Base-by-base conservation (phyloP, 176 grass and related monocot genomes). In the Oryza glumipatula region DNA sequence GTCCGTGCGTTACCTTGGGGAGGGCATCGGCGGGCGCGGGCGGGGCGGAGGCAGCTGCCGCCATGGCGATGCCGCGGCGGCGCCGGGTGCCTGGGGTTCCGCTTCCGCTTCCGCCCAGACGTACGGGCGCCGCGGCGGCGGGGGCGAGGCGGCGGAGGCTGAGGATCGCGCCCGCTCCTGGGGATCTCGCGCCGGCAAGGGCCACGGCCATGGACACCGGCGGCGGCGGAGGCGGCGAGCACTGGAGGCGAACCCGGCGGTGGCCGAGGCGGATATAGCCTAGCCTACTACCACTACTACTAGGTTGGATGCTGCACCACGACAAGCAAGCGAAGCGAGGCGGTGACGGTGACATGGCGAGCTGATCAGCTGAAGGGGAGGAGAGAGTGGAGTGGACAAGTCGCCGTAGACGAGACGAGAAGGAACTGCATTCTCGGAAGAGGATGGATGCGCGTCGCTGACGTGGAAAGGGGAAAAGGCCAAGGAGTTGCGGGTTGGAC, bases 1-100 rank as follows among this genome's bases (percentile, higher is more conserved):
- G 58, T 8, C 17, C 21, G 15, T 58, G 15, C 65, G 63, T 79
- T 79, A 90, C 89, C 89, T 87, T 84, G 49, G 75, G 89, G 68
- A 83, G 75, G 30, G 89, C 80, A 79, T 83, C 76, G 49, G 84
- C 68, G 15, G 68, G 66, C 19, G 51, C 11, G 69, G 35, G 19
- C 16, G 16, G 33, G n/a, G 35, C 8, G 70, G 43, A 70, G 69
- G 22, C 4, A 2, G 75, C 63, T 19, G 70, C 32, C 28, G 84
- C 80, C 89, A 90, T 90, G 16, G 84, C 28, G 32, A 90, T 3
- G 75, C 47, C 33, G 22, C 80, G 84, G 41, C 54, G 69, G 35
- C 47, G 35, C 4, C 35, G 9, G 46, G 24, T 11, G 19, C 54
- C 3, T 39, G 38, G 60, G 24, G 60, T 35, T 35, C 33, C 33